phyloP scores from a whole-genome alignment of 345 rosid species.

The Citrus glauca region DNA sequence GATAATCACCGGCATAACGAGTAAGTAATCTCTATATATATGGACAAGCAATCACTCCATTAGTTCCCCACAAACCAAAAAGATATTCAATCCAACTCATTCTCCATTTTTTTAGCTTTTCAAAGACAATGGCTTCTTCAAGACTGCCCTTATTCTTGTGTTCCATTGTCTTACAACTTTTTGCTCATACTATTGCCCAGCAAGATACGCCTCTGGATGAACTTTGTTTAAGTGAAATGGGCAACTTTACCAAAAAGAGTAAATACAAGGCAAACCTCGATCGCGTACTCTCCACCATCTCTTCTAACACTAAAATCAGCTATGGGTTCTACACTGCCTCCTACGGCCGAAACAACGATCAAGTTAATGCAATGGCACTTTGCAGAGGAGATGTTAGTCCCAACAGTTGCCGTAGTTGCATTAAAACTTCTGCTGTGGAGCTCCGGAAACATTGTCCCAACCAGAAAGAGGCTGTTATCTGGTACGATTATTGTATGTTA shows the following conservation, averaged over 20 bases:
- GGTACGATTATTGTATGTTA: constrained; percentile 1
- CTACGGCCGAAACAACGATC: not conserved
- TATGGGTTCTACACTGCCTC: constrained; percentile 30
- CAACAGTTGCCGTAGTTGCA: constrained; percentile 15
- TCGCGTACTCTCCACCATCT: constrained; percentile 12
- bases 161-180: not conserved
- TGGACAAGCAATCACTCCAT: not conserved
- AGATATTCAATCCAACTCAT: not conserved
- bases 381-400: constrained; percentile 26
- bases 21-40: not conserved
- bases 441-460: not conserved
- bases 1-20: not conserved
- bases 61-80: not conserved
- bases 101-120: not conserved
- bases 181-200: not conserved
- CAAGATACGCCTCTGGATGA: not conserved
- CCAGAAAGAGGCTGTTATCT: not conserved
- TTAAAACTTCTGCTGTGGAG: constrained; percentile 1
- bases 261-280: constrained; percentile 24
- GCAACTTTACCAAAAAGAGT: constrained; percentile 15
- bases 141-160: not conserved
- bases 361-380: constrained; percentile 14
- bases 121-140: not conserved
- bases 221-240: not conserved
- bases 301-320: constrained; percentile 1